These are phyloP conservation scores for Nigrospora oryzae DNA, from an alignment of 2,329 filamentous ascomycete species.

Conservation along the genomic window DNA sequence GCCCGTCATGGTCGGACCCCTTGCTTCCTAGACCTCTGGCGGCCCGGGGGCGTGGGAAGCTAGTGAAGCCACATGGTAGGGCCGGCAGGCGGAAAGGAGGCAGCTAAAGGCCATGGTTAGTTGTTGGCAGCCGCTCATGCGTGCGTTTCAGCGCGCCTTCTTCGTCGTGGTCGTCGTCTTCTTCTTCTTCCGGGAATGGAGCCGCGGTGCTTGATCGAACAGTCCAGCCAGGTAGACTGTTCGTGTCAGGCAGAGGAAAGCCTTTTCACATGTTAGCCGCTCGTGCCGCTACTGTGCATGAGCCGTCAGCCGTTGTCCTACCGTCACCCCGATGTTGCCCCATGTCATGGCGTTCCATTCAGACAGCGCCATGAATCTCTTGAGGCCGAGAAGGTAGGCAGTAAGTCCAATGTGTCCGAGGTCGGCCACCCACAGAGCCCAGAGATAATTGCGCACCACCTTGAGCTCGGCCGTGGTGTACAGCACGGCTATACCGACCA, in stretches of 20 bases:
- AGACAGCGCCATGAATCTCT: conserved; percentile 40
- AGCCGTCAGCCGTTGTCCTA: conserved; percentile 22
- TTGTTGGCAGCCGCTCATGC: too few relatives aligned
- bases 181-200: not conserved
- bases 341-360: conserved; percentile 64
- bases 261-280: conserved; percentile 20
- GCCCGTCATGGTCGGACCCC: too few relatives aligned
- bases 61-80: too few relatives aligned
- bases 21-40: too few relatives aligned
- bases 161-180: not conserved
- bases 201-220: conserved; percentile 40
- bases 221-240: conserved; percentile 48
- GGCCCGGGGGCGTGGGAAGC: too few relatives aligned
- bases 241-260: conserved; percentile 47
- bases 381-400: conserved; percentile 47
- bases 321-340: conserved; percentile 63
- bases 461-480: conserved; percentile 55
- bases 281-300: not conserved
- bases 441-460: conserved; percentile 59
- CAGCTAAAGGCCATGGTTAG: too few relatives aligned
- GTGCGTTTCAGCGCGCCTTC: not conserved
- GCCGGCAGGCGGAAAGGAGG: too few relatives aligned
- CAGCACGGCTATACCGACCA: conserved; percentile 56
- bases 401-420: conserved; percentile 59
- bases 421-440: conserved; percentile 58